These are phyloP conservation scores for Calamus simplicifolius DNA, from an alignment of 176 grass and related monocot genomes.

Conservation along the genomic window DNA sequence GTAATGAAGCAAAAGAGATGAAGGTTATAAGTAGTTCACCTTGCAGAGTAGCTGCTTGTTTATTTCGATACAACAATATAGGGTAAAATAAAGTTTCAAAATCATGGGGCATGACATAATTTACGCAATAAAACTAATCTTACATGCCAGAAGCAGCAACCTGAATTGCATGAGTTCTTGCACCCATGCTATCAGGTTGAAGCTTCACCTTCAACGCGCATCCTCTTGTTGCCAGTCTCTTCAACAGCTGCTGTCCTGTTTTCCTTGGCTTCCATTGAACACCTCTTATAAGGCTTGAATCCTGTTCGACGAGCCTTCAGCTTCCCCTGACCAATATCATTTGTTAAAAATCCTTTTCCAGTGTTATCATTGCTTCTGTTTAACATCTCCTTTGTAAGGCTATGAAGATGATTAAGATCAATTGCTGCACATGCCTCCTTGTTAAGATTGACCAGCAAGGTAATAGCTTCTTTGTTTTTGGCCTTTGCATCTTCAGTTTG, in stretches of 20 bases:
- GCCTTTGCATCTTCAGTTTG: too few species aligned
- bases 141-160: too few species aligned
- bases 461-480: not conserved
- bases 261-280: conserved; percentile 77
- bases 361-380: not conserved
- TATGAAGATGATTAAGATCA: too few species aligned
- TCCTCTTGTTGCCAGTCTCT: conserved; percentile 61
- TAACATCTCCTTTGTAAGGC: not conserved
- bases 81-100: too few species aligned
- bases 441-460: not conserved
- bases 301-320: conserved; percentile 65
- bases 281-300: conserved; percentile 97
- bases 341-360: not conserved
- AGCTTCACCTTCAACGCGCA: conserved; percentile 67
- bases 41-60: conserved; percentile 13
- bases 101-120: too few species aligned
- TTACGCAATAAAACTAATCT: too few species aligned
- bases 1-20: not conserved
- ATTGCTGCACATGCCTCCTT: too few species aligned
- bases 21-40: conserved; percentile 26
- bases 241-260: conserved; percentile 41
- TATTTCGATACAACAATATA: not conserved
- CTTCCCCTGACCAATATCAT: conserved; percentile 22
- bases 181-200: conserved; percentile 24
- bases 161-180: too few species aligned